phyloP scores from a whole-genome alignment of 768 basidiomycete genomes.

The Boletus sp. region DNA sequence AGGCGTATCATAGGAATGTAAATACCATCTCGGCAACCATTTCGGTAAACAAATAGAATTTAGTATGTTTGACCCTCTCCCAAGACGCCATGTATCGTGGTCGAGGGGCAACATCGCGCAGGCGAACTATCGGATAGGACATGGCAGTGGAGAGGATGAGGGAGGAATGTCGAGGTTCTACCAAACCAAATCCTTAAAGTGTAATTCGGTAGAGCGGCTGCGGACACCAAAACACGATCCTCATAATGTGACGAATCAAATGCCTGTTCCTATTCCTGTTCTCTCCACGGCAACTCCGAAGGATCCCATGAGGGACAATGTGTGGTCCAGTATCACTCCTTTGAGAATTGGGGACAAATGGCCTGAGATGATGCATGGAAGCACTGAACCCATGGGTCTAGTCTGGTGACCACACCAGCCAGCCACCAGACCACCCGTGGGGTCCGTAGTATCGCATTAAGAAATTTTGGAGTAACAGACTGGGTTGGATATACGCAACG shows the following conservation, averaged over 20 bases:
- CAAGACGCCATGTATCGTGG: constrained; percentile 41
- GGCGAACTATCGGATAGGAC: constrained; percentile 31
- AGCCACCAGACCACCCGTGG: not conserved
- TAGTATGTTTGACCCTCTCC: constrained; percentile 47
- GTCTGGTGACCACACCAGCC: not conserved
- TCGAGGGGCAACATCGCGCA: constrained; percentile 41
- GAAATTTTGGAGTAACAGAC: not conserved
- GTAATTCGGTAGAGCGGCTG: not conserved
- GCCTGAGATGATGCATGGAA: not conserved
- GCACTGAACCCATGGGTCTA: not conserved
- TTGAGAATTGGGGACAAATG: not conserved
- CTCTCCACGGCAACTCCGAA: not conserved
- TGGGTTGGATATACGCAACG: no score
- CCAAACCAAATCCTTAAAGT: constrained; percentile 8
- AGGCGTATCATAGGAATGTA: not conserved
- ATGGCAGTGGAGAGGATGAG: constrained; percentile 7
- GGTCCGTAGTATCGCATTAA: constrained; percentile 18
- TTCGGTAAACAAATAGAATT: constrained; percentile 53
- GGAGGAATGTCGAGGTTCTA: not conserved
- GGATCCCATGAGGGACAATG: not conserved
- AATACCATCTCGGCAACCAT: constrained; percentile 59
- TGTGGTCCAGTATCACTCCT: not conserved
- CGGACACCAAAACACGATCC: not conserved
- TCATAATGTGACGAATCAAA: not conserved
- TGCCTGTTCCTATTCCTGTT: constrained; percentile 6